phyloP scores from a whole-genome alignment of 805 yeast species.

The Torulaspora indica region DNA sequence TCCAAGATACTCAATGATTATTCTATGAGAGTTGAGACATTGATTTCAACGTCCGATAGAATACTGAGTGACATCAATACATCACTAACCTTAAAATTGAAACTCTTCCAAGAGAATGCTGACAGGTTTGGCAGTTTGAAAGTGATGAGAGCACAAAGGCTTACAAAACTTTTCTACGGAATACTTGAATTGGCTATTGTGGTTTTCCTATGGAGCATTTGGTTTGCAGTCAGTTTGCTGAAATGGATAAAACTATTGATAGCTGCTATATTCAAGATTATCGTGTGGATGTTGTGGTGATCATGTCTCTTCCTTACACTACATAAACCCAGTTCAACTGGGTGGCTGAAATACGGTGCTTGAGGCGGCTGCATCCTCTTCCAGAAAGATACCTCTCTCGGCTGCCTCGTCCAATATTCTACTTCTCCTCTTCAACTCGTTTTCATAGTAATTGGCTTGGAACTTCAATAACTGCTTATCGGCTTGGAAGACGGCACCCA shows the following conservation, averaged over 20 bases:
- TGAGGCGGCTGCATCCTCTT: slow-evolving; percentile 31
- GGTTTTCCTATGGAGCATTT: slow-evolving; percentile 29
- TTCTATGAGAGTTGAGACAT: slow-evolving; percentile 53
- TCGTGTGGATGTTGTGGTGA: slow-evolving; percentile 30
- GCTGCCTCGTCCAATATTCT: slow-evolving; percentile 42
- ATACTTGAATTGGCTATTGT: slow-evolving; percentile 31
- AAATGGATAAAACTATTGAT: slow-evolving; percentile 19
- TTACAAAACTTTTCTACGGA: slow-evolving; percentile 24
- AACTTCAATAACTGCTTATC: slow-evolving; percentile 39
- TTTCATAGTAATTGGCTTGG: slow-evolving; percentile 34
- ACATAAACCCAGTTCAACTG: not conserved
- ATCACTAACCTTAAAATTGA: slow-evolving; percentile 56
- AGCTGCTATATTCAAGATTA: slow-evolving; percentile 15
- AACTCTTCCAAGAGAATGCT: slow-evolving; percentile 33
- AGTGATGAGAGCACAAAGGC: slow-evolving; percentile 24
- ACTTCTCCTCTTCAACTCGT: slow-evolving; percentile 36
- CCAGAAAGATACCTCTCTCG: slow-evolving; percentile 42
- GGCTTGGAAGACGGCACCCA: slow-evolving; percentile 42
- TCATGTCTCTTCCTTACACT: not conserved
- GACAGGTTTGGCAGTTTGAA: slow-evolving; percentile 29
- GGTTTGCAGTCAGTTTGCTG: slow-evolving; percentile 28
- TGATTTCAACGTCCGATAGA: slow-evolving; percentile 60
- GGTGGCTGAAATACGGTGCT: slow-evolving; percentile 17
- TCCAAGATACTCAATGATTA: slow-evolving; percentile 35
- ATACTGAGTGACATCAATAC: slow-evolving; percentile 71